Evolutionary conservation across 2,329 filamentous ascomycete genomes (phyloP), one percentile per base, ranked within the genome.

Genomic region (Penicillium sumatraense): DNA sequence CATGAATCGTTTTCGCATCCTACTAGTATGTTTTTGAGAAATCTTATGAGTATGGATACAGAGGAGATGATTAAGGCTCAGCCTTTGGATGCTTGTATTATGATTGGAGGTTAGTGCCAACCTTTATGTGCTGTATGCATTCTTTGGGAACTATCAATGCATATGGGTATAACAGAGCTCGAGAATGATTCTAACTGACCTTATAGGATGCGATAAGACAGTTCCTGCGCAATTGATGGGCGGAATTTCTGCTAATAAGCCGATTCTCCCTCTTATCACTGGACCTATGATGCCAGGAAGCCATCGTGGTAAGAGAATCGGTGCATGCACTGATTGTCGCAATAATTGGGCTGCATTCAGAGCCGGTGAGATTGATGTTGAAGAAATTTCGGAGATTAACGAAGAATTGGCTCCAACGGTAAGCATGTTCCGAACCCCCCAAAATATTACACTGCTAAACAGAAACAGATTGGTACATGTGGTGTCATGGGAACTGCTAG

Each of bases 21-120:
- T 2, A 90, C 88, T 4, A 90, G 87, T 73, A 90, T 91, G 89
- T 90, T 86, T 52, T 67, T 91, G 45, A 74, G 89, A 27, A 91
- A 91, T 60, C 66, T 91, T 53, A 91, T 91, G 88, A 87, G 85
- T 61, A 89, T 91, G 86, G 89, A 91, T 66, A 91, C 89, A 0
- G 89, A 91, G 69, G 88, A 91, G 75, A 91, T 91, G 88, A 86
- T 90, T 50, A 78, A 78, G 40, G 88, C 87, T 0, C 88, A 91
- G 70, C 88, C 88, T 0, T 79, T 88, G 14, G 88, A 91, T 72
- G 84, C 86, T 0, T 84, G 85, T 9, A 80, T 89, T 13, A 78
- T 88, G 60, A 86, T 90, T 61, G 88, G 88, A 45, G 87, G 86
- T 85, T 53, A 57, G 74, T 71, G 3, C 11, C 36, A 3, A 38